phyloP scores from a whole-genome alignment of 441 rosid species.

The California macrophylla region DNA sequence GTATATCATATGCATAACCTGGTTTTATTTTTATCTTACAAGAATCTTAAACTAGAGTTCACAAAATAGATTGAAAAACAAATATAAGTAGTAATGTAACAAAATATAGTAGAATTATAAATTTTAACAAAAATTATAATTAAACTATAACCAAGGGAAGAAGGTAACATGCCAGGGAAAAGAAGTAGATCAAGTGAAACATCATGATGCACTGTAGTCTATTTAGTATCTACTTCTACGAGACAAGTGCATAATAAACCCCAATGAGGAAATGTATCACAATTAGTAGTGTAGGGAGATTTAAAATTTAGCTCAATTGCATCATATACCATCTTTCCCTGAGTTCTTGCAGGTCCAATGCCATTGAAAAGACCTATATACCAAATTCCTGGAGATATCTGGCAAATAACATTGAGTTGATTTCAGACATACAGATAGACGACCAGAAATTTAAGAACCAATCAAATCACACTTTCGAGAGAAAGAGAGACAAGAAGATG shows the following conservation, averaged over 20 bases:
- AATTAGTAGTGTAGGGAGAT: background rate
- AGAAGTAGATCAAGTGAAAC: background rate
- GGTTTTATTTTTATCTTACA: too few species aligned
- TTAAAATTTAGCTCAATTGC: conserved; percentile 9
- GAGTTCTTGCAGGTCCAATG: conserved; percentile 71
- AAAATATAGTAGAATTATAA: background rate
- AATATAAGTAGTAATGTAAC: background rate
- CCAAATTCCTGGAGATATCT: conserved; percentile 86
- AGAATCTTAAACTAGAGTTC: background rate
- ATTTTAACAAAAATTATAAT: too few species aligned
- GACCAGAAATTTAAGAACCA: background rate
- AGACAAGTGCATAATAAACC: background rate
- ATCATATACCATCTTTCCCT: conserved; percentile 79
- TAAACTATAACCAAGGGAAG: background rate
- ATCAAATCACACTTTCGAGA: background rate
- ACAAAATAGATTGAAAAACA: background rate
- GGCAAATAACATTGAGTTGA: conserved; percentile 22
- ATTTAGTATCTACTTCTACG: background rate
- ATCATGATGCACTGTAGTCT: background rate
- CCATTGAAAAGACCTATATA: conserved; percentile 91
- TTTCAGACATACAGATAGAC: conserved; percentile 10
- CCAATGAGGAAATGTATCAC: background rate
- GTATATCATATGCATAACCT: too few species aligned
- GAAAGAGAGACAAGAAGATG: background rate
- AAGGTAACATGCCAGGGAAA: background rate